These are phyloP conservation scores for Solanum peruvianum DNA, from an alignment of 257 asterid genomes.

Conservation along the genomic window DNA sequence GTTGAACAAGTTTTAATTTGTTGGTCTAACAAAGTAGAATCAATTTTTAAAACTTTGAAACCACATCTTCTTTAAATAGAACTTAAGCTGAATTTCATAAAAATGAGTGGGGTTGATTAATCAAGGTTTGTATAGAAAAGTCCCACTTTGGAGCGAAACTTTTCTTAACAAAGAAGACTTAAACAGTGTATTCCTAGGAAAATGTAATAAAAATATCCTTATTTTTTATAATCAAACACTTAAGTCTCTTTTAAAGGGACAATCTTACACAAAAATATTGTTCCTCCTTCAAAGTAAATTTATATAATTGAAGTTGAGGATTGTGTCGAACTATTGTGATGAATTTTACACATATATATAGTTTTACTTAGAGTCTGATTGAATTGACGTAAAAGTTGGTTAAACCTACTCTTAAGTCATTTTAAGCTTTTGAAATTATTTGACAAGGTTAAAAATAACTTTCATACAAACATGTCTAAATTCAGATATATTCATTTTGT, in stretches of 20 bases:
- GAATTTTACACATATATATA: no score
- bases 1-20: no score
- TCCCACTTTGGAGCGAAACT: accelerated
- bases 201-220: background rate
- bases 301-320: no score
- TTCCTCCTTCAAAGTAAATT: no score
- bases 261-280: no score
- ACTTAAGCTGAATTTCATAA: background rate
- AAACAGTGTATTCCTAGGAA: background rate
- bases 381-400: no score
- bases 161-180: background rate
- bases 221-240: background rate
- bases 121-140: background rate
- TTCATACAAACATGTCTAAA: background rate
- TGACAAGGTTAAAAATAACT: background rate
- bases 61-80: background rate
- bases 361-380: no score
- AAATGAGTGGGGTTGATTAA: background rate
- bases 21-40: background rate
- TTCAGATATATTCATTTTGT: no score
- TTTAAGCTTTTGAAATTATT: no score
- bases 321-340: no score
- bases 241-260: background rate
- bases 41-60: background rate
- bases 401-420: no score